Conservation (phyloP, 768 basidiomycete species). For the Bullera alba region DNA sequence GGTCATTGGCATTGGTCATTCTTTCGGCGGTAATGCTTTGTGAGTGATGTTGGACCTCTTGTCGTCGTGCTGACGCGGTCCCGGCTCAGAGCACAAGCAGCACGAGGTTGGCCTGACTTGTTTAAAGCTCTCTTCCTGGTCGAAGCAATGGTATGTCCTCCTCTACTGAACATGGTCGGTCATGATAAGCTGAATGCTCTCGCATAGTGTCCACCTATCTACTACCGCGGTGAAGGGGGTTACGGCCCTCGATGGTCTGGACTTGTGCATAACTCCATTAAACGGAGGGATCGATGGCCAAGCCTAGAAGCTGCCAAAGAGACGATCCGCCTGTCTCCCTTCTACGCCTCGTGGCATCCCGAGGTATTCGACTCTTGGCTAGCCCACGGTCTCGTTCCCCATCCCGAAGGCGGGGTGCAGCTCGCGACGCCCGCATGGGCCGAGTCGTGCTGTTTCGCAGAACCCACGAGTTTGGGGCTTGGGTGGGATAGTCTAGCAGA, state of each 20-base stretch:
- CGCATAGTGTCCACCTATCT: too few species aligned
- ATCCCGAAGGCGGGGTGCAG: conserved; percentile 15
- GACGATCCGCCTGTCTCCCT: conserved; percentile 16
- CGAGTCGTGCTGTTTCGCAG: conserved; percentile 26
- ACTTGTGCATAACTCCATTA: too few species aligned
- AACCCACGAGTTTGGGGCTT: conserved; percentile 14
- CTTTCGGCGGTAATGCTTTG: conserved; percentile 72
- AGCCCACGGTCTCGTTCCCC: conserved; percentile 19
- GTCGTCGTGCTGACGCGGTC: neutral
- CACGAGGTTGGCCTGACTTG: conserved; percentile 57
- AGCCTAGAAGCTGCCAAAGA: conserved; percentile 6
- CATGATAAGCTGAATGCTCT: too few species aligned
- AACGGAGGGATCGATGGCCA: conserved; percentile 13
- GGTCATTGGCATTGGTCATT: conserved; percentile 72
- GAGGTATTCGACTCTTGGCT: conserved; percentile 19
- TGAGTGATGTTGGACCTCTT: conserved; percentile 47
- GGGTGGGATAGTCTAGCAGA: conserved; percentile 29
- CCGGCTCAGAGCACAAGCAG: conserved; percentile 57
- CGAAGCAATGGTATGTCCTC: conserved; percentile 69
- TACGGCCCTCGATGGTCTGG: too few species aligned
- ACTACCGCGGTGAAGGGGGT: too few species aligned
- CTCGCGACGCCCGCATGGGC: conserved; percentile 32
- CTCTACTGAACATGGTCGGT: too few species aligned
- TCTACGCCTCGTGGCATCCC: conserved; percentile 26
- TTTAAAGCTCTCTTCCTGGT: conserved; percentile 67